Conservation (phyloP, 352 stramenopile genomes). For the Globisporangium viniferum region DNA sequence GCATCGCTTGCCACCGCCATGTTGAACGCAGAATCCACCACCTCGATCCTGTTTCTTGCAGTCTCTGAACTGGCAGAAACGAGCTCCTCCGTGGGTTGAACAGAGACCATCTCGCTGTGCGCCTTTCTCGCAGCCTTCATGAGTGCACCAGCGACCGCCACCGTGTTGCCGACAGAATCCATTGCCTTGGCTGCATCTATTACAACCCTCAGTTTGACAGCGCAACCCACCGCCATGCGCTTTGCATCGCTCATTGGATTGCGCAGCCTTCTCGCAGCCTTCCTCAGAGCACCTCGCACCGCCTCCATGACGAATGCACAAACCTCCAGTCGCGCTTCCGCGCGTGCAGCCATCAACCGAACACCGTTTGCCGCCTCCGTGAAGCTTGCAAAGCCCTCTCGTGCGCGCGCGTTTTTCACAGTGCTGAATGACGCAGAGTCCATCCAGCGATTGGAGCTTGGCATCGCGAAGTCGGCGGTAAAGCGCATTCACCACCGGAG, state of each 20-base stretch:
- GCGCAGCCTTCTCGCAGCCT: slow-evolving; percentile 12
- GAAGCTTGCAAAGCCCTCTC: slow-evolving; percentile 1
- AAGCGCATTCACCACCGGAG: neutral
- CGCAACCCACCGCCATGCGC: slow-evolving; percentile 69
- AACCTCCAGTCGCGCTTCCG: neutral
- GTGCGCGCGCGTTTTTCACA: neutral
- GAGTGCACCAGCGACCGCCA: neutral
- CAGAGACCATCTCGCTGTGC: slow-evolving; percentile 1
- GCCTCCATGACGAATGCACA: slow-evolving; percentile 2
- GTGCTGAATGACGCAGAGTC: neutral
- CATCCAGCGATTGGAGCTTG: neutral
- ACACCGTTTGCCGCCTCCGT: neutral
- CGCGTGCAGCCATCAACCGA: neutral
- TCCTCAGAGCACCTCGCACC: neutral
- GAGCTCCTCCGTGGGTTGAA: neutral
- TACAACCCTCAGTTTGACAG: slow-evolving; percentile 22
- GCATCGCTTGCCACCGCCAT: too few species aligned
- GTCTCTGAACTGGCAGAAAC: slow-evolving; percentile 22
- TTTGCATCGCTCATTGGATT: slow-evolving; percentile 81
- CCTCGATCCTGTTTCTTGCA: slow-evolving; percentile 86
- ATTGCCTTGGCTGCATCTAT: neutral
- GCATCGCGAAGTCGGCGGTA: neutral
- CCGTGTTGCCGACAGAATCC: slow-evolving; percentile 3
- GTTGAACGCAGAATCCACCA: slow-evolving; percentile 40
- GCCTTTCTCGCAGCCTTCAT: slow-evolving; percentile 3